These are phyloP conservation scores for Fusarium sp. DNA, from an alignment of 2,329 filamentous ascomycete species.

Conservation along the genomic window DNA sequence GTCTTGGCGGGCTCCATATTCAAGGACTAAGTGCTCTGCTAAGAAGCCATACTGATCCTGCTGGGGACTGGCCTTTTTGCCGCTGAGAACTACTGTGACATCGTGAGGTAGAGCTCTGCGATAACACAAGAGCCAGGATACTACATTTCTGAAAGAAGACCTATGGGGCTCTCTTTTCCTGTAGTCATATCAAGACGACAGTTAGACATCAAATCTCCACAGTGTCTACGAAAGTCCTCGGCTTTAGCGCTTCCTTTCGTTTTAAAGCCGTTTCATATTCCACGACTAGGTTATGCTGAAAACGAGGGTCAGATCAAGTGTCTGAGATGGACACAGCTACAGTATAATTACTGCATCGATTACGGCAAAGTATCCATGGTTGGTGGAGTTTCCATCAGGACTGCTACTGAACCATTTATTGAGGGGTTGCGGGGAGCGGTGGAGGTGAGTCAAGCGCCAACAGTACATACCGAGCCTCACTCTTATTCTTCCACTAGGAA, in stretches of 20 bases:
- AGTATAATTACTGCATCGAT: not conserved
- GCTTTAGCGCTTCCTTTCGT: conserved; percentile 10
- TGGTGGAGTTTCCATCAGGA: conserved; percentile 6
- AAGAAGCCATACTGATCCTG: conserved; percentile 11
- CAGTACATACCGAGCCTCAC: conserved; percentile 28
- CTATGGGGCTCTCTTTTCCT: conserved; percentile 15
- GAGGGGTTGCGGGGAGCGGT: conserved; percentile 22
- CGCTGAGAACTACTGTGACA: conserved; percentile 20
- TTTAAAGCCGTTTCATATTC: conserved; percentile 17
- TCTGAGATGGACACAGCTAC: not conserved
- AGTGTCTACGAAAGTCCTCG: conserved; percentile 12
- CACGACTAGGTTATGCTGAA: not conserved
- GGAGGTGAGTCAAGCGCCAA: conserved; percentile 5
- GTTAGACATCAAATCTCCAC: conserved; percentile 11
- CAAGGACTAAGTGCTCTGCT: conserved; percentile 8
- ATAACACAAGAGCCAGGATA: conserved; percentile 16
- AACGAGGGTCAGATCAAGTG: not conserved
- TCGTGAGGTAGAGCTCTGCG: conserved; percentile 11
- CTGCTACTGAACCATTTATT: not conserved
- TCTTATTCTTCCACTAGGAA: conserved; percentile 26
- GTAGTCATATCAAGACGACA: conserved; percentile 20
- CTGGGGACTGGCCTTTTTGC: conserved; percentile 23
- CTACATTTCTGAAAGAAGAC: conserved; percentile 7
- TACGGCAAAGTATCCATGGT: not conserved
- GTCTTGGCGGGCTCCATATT: conserved; percentile 36